Base-by-base conservation (phyloP, 2,329 filamentous ascomycete species). In the Alternaria burnsii region DNA sequence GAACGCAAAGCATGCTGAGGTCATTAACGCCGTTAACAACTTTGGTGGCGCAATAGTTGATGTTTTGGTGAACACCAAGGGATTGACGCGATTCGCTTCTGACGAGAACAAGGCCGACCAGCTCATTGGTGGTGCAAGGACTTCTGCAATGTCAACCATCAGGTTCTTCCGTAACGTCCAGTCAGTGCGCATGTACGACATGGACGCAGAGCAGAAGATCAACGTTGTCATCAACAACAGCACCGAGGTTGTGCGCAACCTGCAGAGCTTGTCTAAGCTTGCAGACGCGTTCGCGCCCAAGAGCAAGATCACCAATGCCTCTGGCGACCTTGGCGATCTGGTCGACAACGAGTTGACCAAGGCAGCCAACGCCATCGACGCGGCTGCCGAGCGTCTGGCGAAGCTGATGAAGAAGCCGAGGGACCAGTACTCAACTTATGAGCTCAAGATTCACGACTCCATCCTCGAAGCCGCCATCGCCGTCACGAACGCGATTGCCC, bases 191-290 rank as follows among this genome's bases (percentile, higher is more conserved):
- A 85, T 99, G 14, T 94, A 97, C 73, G 93, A 92, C 58, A 87
- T 98, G 78, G 94, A 97, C 68, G 88, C 92, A 14, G 85, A 96
- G 65, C 92, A 97, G 78, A 97, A 97, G 87, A 96, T 93, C 3
- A 94, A 98, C 65, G 93, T 98, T 34, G 94, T 99, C 56, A 96
- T 99, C 82, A 94, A 92, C 84, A 94, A 91, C 84, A 98, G 97
- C 80, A 92, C 96, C 66, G 95, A 99, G 67, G 94, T 98, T 10
- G 92, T 97, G 77, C 91, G 96, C 80, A 93, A 96, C 69, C 84
- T 99, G 53, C 94, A 98, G 82, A 92, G 91, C 75, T 86, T 99
- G 67, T 97, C 93, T 78, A 97, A 97, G 82, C 84, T 97, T 51
- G 93, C 94, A 1, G 95, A 99, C 77, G 87, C 90, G 0, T 97